phyloP scores from a whole-genome alignment of 768 basidiomycete species.

The Amanita jacksonii region DNA sequence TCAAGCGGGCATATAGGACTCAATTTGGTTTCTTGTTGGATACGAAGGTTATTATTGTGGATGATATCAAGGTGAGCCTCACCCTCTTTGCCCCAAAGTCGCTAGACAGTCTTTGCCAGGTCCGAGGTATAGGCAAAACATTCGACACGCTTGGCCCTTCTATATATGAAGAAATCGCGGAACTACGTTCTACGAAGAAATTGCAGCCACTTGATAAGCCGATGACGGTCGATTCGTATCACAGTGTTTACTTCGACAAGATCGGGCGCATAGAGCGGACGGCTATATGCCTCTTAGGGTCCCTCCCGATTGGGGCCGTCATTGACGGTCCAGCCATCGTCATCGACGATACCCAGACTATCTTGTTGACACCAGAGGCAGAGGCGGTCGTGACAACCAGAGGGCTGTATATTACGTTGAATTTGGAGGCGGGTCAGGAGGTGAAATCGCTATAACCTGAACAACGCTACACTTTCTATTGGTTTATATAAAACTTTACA shows the following conservation, averaged over 20 bases:
- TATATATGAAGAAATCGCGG: constrained; percentile 65
- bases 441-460: neutral
- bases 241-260: constrained; percentile 78
- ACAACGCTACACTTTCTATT: too few species aligned
- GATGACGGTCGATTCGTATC: constrained; percentile 40
- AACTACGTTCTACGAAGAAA: constrained; percentile 29
- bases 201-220: constrained; percentile 22
- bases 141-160: constrained; percentile 74
- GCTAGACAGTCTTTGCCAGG: constrained; percentile 28
- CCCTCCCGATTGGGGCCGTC: constrained; percentile 57
- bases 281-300: constrained; percentile 68
- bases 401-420: constrained; percentile 50
- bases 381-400: constrained; percentile 57
- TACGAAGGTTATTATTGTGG: constrained; percentile 74
- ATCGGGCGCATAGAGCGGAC: constrained; percentile 68
- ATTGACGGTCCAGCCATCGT: constrained; percentile 87
- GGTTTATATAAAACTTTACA: too few species aligned
- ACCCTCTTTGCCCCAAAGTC: constrained; percentile 3
- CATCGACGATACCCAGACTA: constrained; percentile 92
- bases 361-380: constrained; percentile 74
- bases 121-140: constrained; percentile 87
- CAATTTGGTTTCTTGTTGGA: constrained; percentile 92
- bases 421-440: neutral
- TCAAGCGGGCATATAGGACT: constrained; percentile 69
- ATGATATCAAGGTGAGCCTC: constrained; percentile 93